phyloP scores from a whole-genome alignment of 2,329 filamentous ascomycete species.

The Septoria linicola region DNA sequence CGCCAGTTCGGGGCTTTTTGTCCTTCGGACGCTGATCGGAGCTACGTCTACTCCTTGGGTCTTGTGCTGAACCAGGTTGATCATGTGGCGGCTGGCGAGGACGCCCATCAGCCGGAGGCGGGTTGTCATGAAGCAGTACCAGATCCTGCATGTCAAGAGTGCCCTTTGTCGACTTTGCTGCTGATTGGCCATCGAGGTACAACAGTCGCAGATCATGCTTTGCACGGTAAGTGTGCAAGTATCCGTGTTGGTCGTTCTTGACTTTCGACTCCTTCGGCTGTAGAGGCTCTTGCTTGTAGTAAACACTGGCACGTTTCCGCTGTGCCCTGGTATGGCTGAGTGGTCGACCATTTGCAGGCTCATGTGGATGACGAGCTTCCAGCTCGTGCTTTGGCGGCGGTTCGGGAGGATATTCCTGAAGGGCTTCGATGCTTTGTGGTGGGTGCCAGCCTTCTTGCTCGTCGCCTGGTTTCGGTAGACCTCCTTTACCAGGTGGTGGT shows the following conservation, averaged over 20 bases:
- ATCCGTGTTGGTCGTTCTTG: conserved; percentile 45
- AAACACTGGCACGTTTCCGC: conserved; percentile 11
- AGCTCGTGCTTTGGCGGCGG: conserved; percentile 14
- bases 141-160: conserved; percentile 68
- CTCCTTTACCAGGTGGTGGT: conserved; percentile 19
- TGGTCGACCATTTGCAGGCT: conserved; percentile 6
- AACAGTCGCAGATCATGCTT: conserved; percentile 59
- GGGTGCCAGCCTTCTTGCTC: conserved; percentile 14
- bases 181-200: conserved; percentile 69
- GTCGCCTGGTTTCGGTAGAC: conserved; percentile 2
- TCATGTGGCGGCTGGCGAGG: neutral
- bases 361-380: conserved; percentile 10
- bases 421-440: conserved; percentile 4
- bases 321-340: conserved; percentile 18
- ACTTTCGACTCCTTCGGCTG: neutral
- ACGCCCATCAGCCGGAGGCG: conserved; percentile 22
- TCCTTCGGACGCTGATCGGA: neutral
- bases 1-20: conserved; percentile 6
- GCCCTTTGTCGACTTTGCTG: conserved; percentile 63
- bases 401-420: conserved; percentile 1
- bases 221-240: conserved; percentile 66
- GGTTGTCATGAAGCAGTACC: conserved; percentile 51
- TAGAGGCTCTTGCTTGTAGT: conserved; percentile 3
- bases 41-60: neutral
- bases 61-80: neutral